Evolutionary conservation across 192 early-diverging fungal genomes (phyloP), one percentile per base, ranked within the genome.

Genomic region (Jimgerdemannia flammicorona): DNA sequence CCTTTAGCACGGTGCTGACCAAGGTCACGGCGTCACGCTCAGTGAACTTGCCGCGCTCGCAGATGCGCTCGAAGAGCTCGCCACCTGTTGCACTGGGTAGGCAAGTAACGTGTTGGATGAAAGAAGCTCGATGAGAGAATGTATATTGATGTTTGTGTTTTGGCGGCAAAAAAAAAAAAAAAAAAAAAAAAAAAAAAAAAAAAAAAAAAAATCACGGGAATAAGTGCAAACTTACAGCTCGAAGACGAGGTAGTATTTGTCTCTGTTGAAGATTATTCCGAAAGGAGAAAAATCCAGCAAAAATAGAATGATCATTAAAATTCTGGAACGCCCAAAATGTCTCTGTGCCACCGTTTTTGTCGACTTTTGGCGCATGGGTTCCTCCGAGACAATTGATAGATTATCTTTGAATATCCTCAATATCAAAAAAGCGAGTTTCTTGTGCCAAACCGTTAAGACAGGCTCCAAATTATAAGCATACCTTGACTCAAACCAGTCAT

Each of bases 201-300:
- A 72, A 18, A 20, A 64, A 43, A 49, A n/a, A 69, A 3, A 68
- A 73, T 64, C 3, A 29, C 4, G 43, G 20, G 11, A 40, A 79
- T 8, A 49, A 40, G 3, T 39, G 2, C 18, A 44, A 19, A 40
- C 82, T 71, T 85, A 86, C 85, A 94, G 79, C 75, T 91, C 87
- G 83, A 91, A 91, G 44, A 91, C 90, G 11, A 91, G 74, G 72
- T 90, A 91, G 77, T 90, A 91, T 80, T 90, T 91, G 79, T 89
- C 87, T 77, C 87, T 86, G 74, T 59, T 59, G 29, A 29, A 29
- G 29, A 29, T 29, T 29, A 29, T 29, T 29, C 29, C 29, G 29
- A 29, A 29, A 29, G 29, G 29, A 29, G 29, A 29, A 29, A 29
- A 29, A 29, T 29, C 29, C 29, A 29, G 29, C 19, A 40, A 73